Conservation (phyloP, 2,329 filamentous ascomycete genomes). For the Aspergillus sp. region DNA sequence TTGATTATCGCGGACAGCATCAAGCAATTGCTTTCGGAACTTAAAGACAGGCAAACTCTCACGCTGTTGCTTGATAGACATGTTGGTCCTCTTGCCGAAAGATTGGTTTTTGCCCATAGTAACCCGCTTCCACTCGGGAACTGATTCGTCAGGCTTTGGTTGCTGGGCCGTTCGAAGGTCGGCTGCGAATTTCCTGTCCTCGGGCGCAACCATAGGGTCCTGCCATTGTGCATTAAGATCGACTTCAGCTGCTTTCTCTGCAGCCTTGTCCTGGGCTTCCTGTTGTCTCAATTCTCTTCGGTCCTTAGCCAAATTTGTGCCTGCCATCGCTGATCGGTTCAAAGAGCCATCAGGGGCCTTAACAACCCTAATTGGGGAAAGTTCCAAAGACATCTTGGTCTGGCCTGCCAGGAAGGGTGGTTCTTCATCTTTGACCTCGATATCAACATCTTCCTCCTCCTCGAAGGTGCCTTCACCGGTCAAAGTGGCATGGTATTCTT, state of each 20-base stretch:
- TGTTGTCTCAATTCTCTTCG: slow-evolving; percentile 83
- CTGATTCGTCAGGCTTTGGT: slow-evolving; percentile 57
- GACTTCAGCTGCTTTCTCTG: slow-evolving; percentile 70
- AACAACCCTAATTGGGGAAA: slow-evolving; percentile 92
- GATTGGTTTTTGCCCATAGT: slow-evolving; percentile 74
- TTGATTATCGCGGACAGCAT: slow-evolving; percentile 83
- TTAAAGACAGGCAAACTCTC: slow-evolving; percentile 84
- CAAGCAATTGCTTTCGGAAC: slow-evolving; percentile 80
- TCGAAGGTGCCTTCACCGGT: slow-evolving; percentile 84
- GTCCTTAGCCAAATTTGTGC: slow-evolving; percentile 82
- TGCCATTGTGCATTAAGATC: slow-evolving; percentile 91
- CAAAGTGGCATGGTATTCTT: slow-evolving; percentile 85
- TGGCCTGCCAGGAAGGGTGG: slow-evolving; percentile 94
- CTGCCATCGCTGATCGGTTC: slow-evolving; percentile 93
- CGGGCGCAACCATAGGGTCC: slow-evolving; percentile 86
- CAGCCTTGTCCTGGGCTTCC: slow-evolving; percentile 73
- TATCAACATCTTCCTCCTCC: slow-evolving; percentile 93
- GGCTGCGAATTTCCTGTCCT: slow-evolving; percentile 81
- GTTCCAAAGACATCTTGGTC: slow-evolving; percentile 90
- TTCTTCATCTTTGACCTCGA: slow-evolving; percentile 93
- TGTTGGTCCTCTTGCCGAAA: slow-evolving; percentile 77
- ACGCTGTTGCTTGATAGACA: slow-evolving; percentile 93
- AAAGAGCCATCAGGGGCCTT: slow-evolving; percentile 98
- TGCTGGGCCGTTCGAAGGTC: slow-evolving; percentile 68
- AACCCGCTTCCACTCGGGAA: slow-evolving; percentile 90